Evolutionary conservation across 1,284 basidiomycete species (phyloP), one percentile per base, ranked within the genome.

Genomic region (Pseudozyma pruni): DNA sequence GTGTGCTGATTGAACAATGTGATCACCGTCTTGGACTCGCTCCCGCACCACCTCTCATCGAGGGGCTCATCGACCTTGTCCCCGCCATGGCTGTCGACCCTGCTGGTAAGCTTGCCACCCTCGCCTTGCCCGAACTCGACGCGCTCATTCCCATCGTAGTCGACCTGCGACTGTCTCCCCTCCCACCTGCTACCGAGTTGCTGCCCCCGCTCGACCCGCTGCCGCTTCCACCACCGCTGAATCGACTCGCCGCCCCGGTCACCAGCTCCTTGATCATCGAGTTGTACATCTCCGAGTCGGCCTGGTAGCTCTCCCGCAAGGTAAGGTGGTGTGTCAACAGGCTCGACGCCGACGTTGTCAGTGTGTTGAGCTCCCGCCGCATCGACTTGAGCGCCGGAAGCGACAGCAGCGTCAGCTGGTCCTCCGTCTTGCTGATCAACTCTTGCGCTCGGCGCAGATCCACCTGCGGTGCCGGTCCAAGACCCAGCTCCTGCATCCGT

Each of bases 191-290:
- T 14, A 52, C 46, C 41, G 50, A 49, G 32, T 46, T 49, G 38
- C 55, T 53, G 2, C 48, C 48, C 25, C 39, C 39, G 3, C n/a
- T 14, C 11, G 42, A 50, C 41, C 39, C 48, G 16, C 48, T 23
- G 23, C 49, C 37, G n/a, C 39, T n/a, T n/a, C n/a, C 45, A 19
- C 55, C 43, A 29, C 56, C 48, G 27, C 63, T 56, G 19, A 78
- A 49, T 4, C 75, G 41, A 32, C 49, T 73, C 13, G 76, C 72
- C 7, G 78, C 79, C 8, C 79, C 79, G 5, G 75, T 71, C 23
- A 81, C 79, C 17, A 81, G 54, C 35, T 81, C 76, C 56, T 74
- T 74, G 61, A 81, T 81, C 66, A 80, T 78, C 25, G 68, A 70
- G 17, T 81, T 76, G 63, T 76, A 80, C 72, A 79, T 74, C 52